phyloP scores from a whole-genome alignment of 768 basidiomycete genomes.

The Rickenella mellea region DNA sequence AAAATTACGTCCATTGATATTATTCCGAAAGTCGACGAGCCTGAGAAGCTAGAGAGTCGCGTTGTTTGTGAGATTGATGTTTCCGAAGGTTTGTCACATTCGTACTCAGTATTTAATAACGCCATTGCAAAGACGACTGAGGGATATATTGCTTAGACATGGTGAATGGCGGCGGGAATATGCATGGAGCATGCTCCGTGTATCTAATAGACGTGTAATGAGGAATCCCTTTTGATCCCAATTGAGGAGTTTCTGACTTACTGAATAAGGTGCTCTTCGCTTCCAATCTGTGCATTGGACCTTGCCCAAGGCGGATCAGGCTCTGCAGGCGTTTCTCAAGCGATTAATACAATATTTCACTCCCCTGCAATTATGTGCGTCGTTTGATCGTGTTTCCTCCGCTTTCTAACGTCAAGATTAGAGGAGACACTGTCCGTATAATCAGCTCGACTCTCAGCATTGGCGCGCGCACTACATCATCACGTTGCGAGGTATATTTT shows the following conservation, averaged over 20 bases:
- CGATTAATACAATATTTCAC: constrained; percentile 37
- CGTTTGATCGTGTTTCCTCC: background rate
- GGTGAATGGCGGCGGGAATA: constrained; percentile 25
- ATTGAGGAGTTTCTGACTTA: background rate
- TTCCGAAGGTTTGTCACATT: constrained; percentile 26
- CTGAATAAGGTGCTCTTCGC: constrained; percentile 28
- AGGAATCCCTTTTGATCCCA: background rate
- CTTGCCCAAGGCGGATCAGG: constrained; percentile 20
- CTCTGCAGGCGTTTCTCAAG: constrained; percentile 31
- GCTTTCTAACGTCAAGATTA: constrained; percentile 9
- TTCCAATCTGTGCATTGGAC: constrained; percentile 27
- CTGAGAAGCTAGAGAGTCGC: constrained; percentile 31
- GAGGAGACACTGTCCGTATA: constrained; percentile 36
- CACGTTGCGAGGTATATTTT: constrained; percentile 36
- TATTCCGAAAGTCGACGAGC: constrained; percentile 33
- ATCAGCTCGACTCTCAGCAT: constrained; percentile 42
- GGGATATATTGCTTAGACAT: constrained; percentile 25
- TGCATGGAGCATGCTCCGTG: constrained; percentile 33
- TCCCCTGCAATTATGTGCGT: constrained; percentile 29
- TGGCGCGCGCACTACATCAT: constrained; percentile 36
- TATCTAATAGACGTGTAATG: constrained; percentile 42
- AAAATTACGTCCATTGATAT: constrained; percentile 34
- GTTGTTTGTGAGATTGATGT: constrained; percentile 36
- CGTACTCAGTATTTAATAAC: background rate
- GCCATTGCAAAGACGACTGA: background rate